phyloP scores from a whole-genome alignment of 1,139 yeast species.

The Trichomonascaceae sp. region DNA sequence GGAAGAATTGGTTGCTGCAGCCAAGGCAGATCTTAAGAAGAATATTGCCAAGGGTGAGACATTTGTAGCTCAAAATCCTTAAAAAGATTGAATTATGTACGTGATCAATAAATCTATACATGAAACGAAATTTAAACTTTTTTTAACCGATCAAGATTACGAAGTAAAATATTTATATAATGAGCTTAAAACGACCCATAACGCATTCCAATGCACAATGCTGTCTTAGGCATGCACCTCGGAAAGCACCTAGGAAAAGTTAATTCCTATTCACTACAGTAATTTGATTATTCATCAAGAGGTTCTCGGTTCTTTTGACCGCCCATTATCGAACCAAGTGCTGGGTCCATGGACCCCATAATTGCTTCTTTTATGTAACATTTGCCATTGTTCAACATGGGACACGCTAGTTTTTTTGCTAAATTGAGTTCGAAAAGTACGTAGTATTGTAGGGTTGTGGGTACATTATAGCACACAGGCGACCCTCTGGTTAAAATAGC shows the following conservation, averaged over 20 bases:
- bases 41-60: slow-evolving; percentile 65
- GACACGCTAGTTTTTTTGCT: background rate
- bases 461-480: background rate
- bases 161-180: too few species aligned
- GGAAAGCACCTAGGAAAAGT: too few species aligned
- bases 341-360: background rate
- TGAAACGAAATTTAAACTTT: background rate
- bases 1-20: slow-evolving; percentile 61
- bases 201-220: background rate
- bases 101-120: background rate
- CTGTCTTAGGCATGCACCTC: background rate
- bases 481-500: background rate
- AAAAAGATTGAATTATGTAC: background rate
- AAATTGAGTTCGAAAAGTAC: background rate
- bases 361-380: background rate
- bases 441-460: background rate
- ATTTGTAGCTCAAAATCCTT: slow-evolving; percentile 32
- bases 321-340: background rate
- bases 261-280: too few species aligned
- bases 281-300: background rate
- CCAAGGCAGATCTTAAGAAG: slow-evolving; percentile 72
- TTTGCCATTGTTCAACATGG: background rate
- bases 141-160: background rate
- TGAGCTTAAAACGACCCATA: too few species aligned
- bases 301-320: background rate